Base-by-base conservation (phyloP, 352 stramenopile species). In the Globisporangium nodosum region DNA sequence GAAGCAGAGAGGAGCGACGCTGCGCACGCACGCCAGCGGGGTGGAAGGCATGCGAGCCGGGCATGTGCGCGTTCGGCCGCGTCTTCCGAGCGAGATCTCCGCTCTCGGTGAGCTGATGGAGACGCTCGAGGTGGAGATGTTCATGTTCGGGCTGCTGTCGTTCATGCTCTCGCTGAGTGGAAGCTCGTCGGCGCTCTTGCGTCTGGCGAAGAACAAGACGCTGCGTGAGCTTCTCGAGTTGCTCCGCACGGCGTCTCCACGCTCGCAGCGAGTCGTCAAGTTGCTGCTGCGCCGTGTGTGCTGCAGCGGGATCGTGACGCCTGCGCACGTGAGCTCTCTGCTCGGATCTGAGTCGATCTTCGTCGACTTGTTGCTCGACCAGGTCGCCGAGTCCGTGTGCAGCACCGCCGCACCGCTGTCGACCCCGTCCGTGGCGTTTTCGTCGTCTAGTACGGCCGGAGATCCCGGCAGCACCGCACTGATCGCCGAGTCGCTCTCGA, bases 381-480 rank as follows among this genome's bases (percentile, higher is more conserved):
- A 93, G 76, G 85, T 96, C 13, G 82, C 86, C 6, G 86, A 96
- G 43, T 92, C 86, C 0, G 77, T 96, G 18, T 93, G 81, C 58
- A 92, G 81, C 43, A 90, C 81, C 11, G 77, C 78, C 20, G 76
- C 84, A 45, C 79, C 84, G 11, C 70, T 90, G 64, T 60, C 77
- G 20, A 78, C 73, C 7, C 74, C 86, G 37, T 62, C 73, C n/a
- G 62, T 86, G 7, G 84, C 71, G 45, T 49, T 49, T 49, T 68
- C 81, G 16, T 63, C 71, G 16, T 60, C 68, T 20, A 78, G 55
- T 33, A 69, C 52, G 21, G 40, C 52, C 16, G 40, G 15, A 1
- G 18, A 47, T 21, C 51, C 61, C 50, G 68, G 61, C 9, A 64
- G 43, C 13, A 54, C 64, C 0, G 63, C 73, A 18, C 56, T 61